phyloP scores from a whole-genome alignment of 257 asterid species.

The Solanum gandarillasii region DNA sequence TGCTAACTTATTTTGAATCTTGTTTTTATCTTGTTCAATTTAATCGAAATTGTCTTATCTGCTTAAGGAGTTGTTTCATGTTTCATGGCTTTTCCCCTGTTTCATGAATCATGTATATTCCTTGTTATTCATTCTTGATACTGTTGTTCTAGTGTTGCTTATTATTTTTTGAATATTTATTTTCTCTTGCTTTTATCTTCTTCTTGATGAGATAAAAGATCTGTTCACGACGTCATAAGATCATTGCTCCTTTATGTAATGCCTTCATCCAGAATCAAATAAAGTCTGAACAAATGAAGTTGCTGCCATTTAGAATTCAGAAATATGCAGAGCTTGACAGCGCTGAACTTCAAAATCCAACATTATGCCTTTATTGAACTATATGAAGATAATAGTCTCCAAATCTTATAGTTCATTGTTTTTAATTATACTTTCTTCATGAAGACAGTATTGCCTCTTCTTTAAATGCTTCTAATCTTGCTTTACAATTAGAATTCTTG shows the following conservation, averaged over 20 bases:
- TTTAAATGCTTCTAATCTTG: neutral
- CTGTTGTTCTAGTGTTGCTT: neutral
- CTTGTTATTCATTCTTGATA: neutral
- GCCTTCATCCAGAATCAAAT: neutral
- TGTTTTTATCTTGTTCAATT: neutral
- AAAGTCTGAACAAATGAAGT: neutral
- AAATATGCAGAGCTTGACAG: neutral
- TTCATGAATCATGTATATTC: neutral
- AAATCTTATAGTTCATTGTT: neutral
- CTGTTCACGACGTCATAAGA: neutral
- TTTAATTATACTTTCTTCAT: neutral
- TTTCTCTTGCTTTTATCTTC: neutral
- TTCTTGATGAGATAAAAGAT: neutral
- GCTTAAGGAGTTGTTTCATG: neutral
- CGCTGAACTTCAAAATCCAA: neutral
- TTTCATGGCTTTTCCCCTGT: neutral
- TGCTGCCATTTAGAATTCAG: neutral
- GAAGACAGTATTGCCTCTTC: neutral
- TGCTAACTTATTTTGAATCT: neutral
- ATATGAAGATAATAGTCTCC: neutral
- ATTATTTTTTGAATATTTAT: neutral
- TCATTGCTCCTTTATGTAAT: neutral
- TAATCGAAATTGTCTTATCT: neutral
- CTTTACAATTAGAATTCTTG: constrained; percentile 4
- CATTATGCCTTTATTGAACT: neutral